phyloP scores from a whole-genome alignment of 129 eudicot species.

The Ambrosia trifida region DNA sequence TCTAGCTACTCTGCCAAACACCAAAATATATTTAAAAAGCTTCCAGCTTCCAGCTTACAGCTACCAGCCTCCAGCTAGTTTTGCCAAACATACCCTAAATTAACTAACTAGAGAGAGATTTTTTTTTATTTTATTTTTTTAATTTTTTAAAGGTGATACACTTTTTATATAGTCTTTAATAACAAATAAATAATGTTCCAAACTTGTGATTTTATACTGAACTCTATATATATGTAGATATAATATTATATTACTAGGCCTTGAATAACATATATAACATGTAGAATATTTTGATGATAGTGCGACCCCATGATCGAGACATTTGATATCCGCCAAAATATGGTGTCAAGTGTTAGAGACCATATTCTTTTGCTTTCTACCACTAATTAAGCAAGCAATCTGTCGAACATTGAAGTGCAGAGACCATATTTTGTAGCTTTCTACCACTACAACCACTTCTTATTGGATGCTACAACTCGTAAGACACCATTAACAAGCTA shows the following conservation, averaged over 20 bases:
- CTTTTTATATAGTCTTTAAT: too few species aligned
- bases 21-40: too few species aligned
- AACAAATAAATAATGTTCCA: too few species aligned
- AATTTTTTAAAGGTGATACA: too few species aligned
- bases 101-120: too few species aligned
- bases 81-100: too few species aligned
- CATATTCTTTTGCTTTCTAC: constrained; percentile 26
- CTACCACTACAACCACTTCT: constrained; percentile 24
- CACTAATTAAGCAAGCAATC: constrained; percentile 17
- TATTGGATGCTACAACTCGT: constrained; percentile 15
- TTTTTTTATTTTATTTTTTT: too few species aligned
- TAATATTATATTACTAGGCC: background rate
- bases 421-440: constrained; percentile 32
- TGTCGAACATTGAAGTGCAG: constrained; percentile 4
- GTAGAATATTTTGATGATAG: background rate
- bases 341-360: constrained; percentile 7
- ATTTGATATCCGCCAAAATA: constrained; percentile 13
- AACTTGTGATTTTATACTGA: too few species aligned
- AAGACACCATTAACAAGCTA: constrained; percentile 2
- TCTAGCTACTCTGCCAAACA: too few species aligned
- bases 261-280: background rate
- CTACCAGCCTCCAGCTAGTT: too few species aligned
- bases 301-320: constrained; percentile 14
- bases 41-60: too few species aligned
- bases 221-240: too few species aligned